Evolutionary conservation across 305 asterid genomes (phyloP).

Genomic region (Petunia hybrid): DNA sequence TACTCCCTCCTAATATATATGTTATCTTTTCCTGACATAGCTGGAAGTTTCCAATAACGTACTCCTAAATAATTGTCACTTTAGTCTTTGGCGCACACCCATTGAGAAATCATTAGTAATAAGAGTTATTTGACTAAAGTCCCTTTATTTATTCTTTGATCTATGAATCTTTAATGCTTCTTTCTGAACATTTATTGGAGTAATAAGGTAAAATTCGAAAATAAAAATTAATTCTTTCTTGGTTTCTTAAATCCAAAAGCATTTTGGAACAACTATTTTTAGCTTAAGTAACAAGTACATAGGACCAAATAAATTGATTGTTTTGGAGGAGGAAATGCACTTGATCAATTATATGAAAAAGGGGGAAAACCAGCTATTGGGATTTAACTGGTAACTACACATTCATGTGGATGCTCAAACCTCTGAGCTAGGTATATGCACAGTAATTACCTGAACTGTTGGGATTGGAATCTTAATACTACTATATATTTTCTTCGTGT

Average conservation of each 20-base stretch:
- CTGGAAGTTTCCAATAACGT: not conserved
- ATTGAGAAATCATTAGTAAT: too few species aligned
- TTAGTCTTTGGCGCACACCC: too few species aligned
- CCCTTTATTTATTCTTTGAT: too few species aligned
- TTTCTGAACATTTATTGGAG: too few species aligned
- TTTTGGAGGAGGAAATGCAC: conserved; percentile 11
- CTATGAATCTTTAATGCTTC: too few species aligned
- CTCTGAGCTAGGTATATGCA: not conserved
- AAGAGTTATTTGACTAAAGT: too few species aligned
- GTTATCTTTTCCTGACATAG: conserved; percentile 1
- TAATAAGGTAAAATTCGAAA: too few species aligned
- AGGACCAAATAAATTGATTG: not conserved
- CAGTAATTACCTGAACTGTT: conserved; percentile 6
- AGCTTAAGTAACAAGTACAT: too few species aligned
- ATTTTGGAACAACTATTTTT: too few species aligned
- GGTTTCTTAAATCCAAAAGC: too few species aligned
- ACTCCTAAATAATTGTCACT: not conserved
- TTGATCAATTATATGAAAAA: not conserved
- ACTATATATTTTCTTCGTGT: not conserved
- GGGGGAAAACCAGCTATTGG: not conserved
- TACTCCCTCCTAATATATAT: not conserved
- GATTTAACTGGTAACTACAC: not conserved
- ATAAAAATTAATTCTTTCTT: too few species aligned
- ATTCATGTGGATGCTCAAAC: not conserved
- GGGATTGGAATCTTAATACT: conserved; percentile 1